Evolutionary conservation across 164 flowering plant genomes (phyloP), one percentile per base, ranked within the genome.

Genomic region (Litsea cubeba): DNA sequence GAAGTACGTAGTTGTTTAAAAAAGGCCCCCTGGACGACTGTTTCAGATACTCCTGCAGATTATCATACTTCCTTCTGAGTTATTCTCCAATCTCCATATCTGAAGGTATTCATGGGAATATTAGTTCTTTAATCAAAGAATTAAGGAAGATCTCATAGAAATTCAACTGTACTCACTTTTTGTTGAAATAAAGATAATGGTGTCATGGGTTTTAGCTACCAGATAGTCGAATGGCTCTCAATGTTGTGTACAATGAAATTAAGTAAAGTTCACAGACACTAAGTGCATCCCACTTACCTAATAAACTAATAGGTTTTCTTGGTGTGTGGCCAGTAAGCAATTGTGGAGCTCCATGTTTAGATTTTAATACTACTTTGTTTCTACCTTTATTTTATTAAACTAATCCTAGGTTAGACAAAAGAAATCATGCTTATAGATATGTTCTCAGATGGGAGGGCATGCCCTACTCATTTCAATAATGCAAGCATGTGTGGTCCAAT

Each of bases 401-500:
- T 68, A 68, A 40, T 68, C 71, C 50, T 46, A 68, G 54, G 40
- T 68, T 46, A n/a, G 71, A 46, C 71, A 68, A 68, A 68, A 68
- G 54, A 68, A 68, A 68, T 68, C 50, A 46, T 68, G 71, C 20
- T 68, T 68, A 68, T 68, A 46, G 24, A 68, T 12, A 18, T 68
- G 71, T 68, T 68, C 25, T 68, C 71, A 11, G 28, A 30, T 20
- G 10, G 54, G 26, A 35, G 71, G 46, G 54, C 71, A 68, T 68
- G 71, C n/a, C 71, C 71, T 22, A 68, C 71, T 68, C 54, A 68
- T 68, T 40, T 68, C 71, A 40, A n/a, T 68, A 68, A 35, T 68
- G 28, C 22, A 35, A 68, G 14, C 71, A 68, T 46, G 71, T 46
- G 71, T 68, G 54, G 71, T 46, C 71, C 71, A 68, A 40, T 68